Evolutionary conservation across 1,284 basidiomycete species (phyloP), one percentile per base, ranked within the genome.

Genomic region (Puccinia horiana): DNA sequence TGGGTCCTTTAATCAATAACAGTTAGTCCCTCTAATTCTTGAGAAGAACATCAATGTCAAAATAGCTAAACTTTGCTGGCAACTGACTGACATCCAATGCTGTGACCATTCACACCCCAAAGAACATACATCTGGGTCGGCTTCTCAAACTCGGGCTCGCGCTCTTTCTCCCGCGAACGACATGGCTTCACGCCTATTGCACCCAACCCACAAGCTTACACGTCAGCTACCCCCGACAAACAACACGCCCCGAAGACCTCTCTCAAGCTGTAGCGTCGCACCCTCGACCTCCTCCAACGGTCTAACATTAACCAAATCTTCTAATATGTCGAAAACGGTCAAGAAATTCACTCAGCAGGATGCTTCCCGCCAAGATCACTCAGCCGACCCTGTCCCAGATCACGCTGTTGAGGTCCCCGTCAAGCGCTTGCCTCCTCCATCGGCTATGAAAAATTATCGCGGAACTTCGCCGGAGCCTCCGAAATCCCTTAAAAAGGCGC

Each of bases 401-500:
- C 65, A 11, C 16, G 47, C 67, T 26, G 26, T n/a, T 16, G 37
- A 44, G 32, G 40, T 58, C 44, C 35, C 67, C 8, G 12, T 54
- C 26, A 56, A 37, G 37, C 63, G 49, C 6, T 35, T 67, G 32
- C 40, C 56, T 12, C 77, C 49, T 29, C 77, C 77, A 37, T 80
- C 77, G 32, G 77, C 77, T 40, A 72, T 80, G 52, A 80, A 80
- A 56, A 80, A 80, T 26, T 47, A 37, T 70, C 32, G n/a, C 63
- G 29, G 65, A 14, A n/a, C 52, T 58, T 56, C 44, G 40, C 32
- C 37, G n/a, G 77, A 67, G 9, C 65, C 61, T 49, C 77, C 77
- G 23, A 80, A 80, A 70, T 80, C 77, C 14, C 35, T 58, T 26
- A 80, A 80, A 32, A 80, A 80, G 40, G 32, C 65, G n/a, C 65